Conservation (phyloP, 768 basidiomycete genomes). For the Pilatotrama ljubarskyi region DNA sequence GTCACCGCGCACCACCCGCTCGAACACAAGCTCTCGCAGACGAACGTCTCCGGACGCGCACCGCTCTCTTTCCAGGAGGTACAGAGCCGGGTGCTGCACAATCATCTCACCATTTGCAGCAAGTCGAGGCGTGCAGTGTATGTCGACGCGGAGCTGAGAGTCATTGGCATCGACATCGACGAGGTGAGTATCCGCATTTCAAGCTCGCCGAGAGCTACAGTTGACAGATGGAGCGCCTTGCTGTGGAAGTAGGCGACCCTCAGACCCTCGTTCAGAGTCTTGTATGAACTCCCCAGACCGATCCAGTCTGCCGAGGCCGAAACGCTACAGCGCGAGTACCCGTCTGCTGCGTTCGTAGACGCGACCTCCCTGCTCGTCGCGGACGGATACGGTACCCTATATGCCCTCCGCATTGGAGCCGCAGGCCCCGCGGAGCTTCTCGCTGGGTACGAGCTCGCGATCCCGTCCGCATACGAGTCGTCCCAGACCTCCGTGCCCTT, state of each 20-base stretch:
- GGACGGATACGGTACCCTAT: slow-evolving; percentile 71
- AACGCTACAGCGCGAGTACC: slow-evolving; percentile 65
- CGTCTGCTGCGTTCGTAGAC: slow-evolving; percentile 62
- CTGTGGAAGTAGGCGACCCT: slow-evolving; percentile 48
- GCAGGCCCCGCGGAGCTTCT: slow-evolving; percentile 44
- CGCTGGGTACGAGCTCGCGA: slow-evolving; percentile 51
- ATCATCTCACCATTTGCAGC: slow-evolving; percentile 63
- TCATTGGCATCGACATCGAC: slow-evolving; percentile 58
- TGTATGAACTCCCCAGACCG: slow-evolving; percentile 62
- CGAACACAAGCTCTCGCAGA: slow-evolving; percentile 45
- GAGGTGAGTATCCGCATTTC: slow-evolving; percentile 46
- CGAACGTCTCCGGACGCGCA: slow-evolving; percentile 57
- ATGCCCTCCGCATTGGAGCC: slow-evolving; percentile 51
- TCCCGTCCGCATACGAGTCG: slow-evolving; percentile 26
- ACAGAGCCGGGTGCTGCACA: slow-evolving; percentile 81
- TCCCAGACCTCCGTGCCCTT: slow-evolving; percentile 38
- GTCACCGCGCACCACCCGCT: slow-evolving; percentile 53
- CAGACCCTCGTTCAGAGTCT: slow-evolving; percentile 50
- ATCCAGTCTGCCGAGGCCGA: slow-evolving; percentile 43
- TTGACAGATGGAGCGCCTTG: background rate
- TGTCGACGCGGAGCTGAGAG: slow-evolving; percentile 61
- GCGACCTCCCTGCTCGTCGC: slow-evolving; percentile 52
- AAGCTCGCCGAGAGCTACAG: background rate
- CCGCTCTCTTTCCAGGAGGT: slow-evolving; percentile 80
- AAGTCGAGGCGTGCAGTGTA: slow-evolving; percentile 56